Percentiles rank a stretch among this genome's conserved stretches.
phyloP scores from a whole-genome alignment of 2,329 filamentous ascomycete species.

The Neophaeococcomyces aloes region DNA sequence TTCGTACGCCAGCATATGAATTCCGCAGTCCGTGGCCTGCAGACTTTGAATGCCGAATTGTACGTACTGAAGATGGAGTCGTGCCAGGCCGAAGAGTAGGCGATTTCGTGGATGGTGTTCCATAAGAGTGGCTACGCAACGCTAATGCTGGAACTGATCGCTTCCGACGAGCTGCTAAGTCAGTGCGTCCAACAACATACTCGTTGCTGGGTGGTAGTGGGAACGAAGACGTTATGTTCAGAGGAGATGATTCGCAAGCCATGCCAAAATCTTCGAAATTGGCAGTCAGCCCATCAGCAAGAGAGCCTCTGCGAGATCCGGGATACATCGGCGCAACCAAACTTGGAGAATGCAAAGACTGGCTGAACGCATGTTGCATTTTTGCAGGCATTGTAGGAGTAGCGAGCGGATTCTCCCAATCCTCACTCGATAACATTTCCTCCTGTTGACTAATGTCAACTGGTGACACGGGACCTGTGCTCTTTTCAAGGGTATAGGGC shows the following conservation, averaged over 20 bases:
- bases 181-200: conserved; percentile 30
- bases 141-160: conserved; percentile 35
- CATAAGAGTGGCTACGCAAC: conserved; percentile 28
- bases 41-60: conserved; percentile 37
- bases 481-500: not conserved
- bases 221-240: not conserved
- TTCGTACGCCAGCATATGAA: conserved; percentile 37
- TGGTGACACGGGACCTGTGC: not conserved
- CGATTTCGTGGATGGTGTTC: conserved; percentile 32
- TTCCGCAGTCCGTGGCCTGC: conserved; percentile 34
- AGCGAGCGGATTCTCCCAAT: conserved; percentile 12
- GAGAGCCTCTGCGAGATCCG: conserved; percentile 17
- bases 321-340: conserved; percentile 18
- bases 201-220: too few relatives aligned
- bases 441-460: not conserved
- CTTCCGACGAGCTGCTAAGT: conserved; percentile 37
- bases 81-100: conserved; percentile 29
- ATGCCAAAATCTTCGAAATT: conserved; percentile 19
- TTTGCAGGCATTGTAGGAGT: conserved; percentile 9
- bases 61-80: conserved; percentile 27
- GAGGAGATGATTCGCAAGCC: conserved; percentile 3
- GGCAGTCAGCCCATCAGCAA: conserved; percentile 17
- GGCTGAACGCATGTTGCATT: not conserved
- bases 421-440: conserved; percentile 8
- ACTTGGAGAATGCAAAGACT: conserved; percentile 11